Evolutionary conservation across 2,329 filamentous ascomycete species (phyloP).

Genomic region (Thielaviopsis euricoi): DNA sequence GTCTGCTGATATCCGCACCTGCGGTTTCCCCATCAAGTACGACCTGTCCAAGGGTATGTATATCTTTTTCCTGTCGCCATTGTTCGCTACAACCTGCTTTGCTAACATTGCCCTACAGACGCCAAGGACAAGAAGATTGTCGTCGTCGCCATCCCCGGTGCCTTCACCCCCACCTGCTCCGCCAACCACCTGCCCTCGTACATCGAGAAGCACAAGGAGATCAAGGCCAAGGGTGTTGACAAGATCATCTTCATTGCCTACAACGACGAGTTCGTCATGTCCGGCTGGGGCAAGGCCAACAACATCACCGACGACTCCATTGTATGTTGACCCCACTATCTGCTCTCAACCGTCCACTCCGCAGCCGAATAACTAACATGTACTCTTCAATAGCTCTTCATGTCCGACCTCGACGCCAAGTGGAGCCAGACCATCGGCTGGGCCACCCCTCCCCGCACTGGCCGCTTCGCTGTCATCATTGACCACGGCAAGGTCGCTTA

Average conservation of each 20-base stretch:
- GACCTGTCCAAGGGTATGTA: constrained; percentile 55
- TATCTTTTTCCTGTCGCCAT: neutral
- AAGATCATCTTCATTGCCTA: constrained; percentile 63
- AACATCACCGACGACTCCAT: constrained; percentile 51
- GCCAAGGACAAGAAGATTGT: constrained; percentile 40
- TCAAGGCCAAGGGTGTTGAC: constrained; percentile 71
- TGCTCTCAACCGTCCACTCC: constrained; percentile 6
- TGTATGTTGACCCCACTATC: constrained; percentile 22
- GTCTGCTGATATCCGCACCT: constrained; percentile 50
- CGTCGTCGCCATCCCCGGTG: constrained; percentile 43
- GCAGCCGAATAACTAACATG: constrained; percentile 10
- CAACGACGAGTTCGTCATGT: constrained; percentile 82
- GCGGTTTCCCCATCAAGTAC: constrained; percentile 63
- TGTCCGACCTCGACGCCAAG: constrained; percentile 49
- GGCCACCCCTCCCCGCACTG: constrained; percentile 57
- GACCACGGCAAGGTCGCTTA: constrained; percentile 75
- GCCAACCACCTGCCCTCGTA: constrained; percentile 68
- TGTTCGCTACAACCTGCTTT: neutral
- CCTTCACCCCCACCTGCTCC: constrained; percentile 79
- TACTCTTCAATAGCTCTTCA: constrained; percentile 42
- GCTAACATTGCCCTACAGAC: constrained; percentile 21
- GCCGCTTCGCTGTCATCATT: constrained; percentile 63
- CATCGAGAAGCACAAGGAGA: constrained; percentile 50
- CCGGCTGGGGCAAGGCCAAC: constrained; percentile 82
- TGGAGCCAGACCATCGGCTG: constrained; percentile 71